phyloP scores from a whole-genome alignment of 768 basidiomycete species.

The Serpula lacrymans region DNA sequence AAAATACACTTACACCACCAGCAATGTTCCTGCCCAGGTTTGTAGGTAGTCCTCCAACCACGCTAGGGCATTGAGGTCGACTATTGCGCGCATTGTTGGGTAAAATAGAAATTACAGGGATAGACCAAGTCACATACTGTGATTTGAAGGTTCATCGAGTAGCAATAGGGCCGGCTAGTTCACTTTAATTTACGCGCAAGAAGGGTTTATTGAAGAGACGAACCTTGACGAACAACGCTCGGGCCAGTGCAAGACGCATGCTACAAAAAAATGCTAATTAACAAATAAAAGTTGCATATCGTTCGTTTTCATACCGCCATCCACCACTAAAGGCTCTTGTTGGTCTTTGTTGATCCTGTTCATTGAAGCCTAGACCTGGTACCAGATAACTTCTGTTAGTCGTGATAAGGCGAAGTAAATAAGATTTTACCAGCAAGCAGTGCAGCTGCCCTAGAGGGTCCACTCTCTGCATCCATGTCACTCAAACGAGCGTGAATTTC shows the following conservation, averaged over 20 bases:
- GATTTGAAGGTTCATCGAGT: slow-evolving; percentile 95
- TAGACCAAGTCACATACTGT: slow-evolving; percentile 62
- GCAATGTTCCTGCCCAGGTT: slow-evolving; percentile 88
- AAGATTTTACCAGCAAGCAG: slow-evolving; percentile 68
- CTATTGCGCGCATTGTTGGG: slow-evolving; percentile 28
- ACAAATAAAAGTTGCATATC: neutral
- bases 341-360: slow-evolving; percentile 77
- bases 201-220: neutral
- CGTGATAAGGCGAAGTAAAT: neutral
- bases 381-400: slow-evolving; percentile 1
- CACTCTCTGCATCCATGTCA: slow-evolving; percentile 99
- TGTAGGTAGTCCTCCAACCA: slow-evolving; percentile 98
- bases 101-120: neutral
- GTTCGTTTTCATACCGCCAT: slow-evolving; percentile 77
- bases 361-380: slow-evolving; percentile 86
- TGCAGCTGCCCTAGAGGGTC: slow-evolving; percentile 89
- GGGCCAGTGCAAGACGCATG: slow-evolving; percentile 93
- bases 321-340: slow-evolving; percentile 93
- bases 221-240: slow-evolving; percentile 95
- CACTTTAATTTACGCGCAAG: slow-evolving; percentile 6
- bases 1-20: slow-evolving; percentile 73
- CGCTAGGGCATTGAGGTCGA: slow-evolving; percentile 93
- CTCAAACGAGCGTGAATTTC: slow-evolving; percentile 88
- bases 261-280: slow-evolving; percentile 34
- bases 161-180: slow-evolving; percentile 67